Percentiles rank a stretch among this genome's conserved stretches.
These are phyloP conservation scores for Dactylellina cionopaga DNA, from an alignment of 2,329 filamentous ascomycete genomes.

Conservation along the genomic window DNA sequence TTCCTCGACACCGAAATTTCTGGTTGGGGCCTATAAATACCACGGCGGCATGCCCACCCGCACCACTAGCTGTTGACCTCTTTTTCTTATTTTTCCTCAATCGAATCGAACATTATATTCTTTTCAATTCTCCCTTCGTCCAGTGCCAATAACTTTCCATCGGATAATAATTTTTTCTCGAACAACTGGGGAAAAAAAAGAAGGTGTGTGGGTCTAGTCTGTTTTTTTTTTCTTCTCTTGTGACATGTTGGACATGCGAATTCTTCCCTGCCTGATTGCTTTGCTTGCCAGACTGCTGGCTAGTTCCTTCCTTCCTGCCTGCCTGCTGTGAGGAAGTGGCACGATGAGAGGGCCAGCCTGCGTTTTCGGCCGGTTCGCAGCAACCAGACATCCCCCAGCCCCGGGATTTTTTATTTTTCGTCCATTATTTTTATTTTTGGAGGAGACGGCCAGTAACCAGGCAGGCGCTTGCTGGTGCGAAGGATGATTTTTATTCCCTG, in stretches of 20 bases:
- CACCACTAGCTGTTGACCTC: conserved; percentile 21
- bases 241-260: neutral
- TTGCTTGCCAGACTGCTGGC: neutral
- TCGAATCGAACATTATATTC: no score
- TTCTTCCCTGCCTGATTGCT: neutral
- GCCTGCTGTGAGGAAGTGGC: neutral
- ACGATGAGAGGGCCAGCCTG: neutral
- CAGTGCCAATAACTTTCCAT: neutral
- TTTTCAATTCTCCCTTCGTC: conserved; percentile 3
- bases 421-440: neutral
- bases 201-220: conserved; percentile 18
- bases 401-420: conserved; percentile 23
- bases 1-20: neutral
- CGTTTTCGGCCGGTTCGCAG: neutral
- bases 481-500: neutral
- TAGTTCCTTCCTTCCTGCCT: neutral
- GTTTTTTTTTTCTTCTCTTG: neutral
- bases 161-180: neutral
- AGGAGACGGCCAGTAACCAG: neutral
- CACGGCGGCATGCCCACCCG: conserved; percentile 43
- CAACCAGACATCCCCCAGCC: no score
- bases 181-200: no score
- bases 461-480: conserved; percentile 21
- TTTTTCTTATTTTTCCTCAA: conserved; percentile 1
- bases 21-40: conserved; percentile 38